Percentiles rank a stretch among this genome's conserved stretches.
Conservation (phyloP, 2,329 filamentous ascomycete species). For the Teratosphaeria epicoccoides region DNA sequence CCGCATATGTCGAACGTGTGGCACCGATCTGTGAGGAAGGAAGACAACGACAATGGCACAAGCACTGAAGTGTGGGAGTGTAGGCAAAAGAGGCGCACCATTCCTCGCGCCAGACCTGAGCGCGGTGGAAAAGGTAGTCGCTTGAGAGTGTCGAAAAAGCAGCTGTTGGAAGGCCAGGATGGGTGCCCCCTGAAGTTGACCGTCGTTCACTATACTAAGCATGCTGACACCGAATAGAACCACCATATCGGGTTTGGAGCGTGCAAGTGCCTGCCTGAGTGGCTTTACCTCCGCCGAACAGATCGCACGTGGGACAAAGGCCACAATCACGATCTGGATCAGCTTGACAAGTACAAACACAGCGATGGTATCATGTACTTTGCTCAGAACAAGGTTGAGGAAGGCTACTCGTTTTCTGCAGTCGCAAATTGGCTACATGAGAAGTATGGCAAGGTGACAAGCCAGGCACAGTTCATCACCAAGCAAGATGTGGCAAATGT, state of each 20-base stretch:
- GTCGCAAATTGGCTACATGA: constrained; percentile 14
- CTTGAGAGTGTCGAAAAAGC: not conserved
- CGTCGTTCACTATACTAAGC: constrained; percentile 13
- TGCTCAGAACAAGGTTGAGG: constrained; percentile 13
- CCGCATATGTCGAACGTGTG: constrained; percentile 17
- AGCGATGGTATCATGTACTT: constrained; percentile 14
- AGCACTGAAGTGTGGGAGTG: constrained; percentile 15
- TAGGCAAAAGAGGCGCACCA: constrained; percentile 10
- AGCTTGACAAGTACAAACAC: constrained; percentile 14
- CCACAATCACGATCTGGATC: constrained; percentile 10
- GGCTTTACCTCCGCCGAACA: constrained; percentile 11
- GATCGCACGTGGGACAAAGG: not conserved
- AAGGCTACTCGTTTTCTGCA: constrained; percentile 11
- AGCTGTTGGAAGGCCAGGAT: constrained; percentile 5
- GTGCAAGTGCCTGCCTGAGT: constrained; percentile 17
- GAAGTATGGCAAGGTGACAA: constrained; percentile 8
- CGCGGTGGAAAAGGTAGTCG: constrained; percentile 3
- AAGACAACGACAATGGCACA: constrained; percentile 8
- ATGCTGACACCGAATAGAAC: constrained; percentile 7
- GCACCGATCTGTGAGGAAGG: constrained; percentile 7
- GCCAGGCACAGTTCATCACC: constrained; percentile 9
- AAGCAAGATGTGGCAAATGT: constrained; percentile 15
- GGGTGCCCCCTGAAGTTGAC: constrained; percentile 11
- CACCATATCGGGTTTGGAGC: constrained; percentile 8
- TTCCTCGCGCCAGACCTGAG: constrained; percentile 1